Conservation (phyloP, 2,329 filamentous ascomycete species). For the Pezicula radicicola region DNA sequence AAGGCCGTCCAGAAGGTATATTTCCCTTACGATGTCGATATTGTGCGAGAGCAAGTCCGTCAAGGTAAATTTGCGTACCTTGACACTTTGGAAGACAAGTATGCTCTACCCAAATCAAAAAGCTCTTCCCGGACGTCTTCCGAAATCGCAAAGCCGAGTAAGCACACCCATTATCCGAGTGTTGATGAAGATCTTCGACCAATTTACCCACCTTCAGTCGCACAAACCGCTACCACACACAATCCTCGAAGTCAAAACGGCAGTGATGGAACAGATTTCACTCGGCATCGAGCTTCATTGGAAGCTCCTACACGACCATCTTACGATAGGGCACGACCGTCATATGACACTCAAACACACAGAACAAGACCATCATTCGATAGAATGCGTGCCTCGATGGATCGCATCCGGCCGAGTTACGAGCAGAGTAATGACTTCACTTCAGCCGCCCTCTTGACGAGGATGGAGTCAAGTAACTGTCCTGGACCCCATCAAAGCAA, state of each 20-base stretch:
- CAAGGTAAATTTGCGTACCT: slow-evolving; percentile 80
- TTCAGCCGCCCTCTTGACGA: slow-evolving; percentile 77
- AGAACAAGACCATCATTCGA: slow-evolving; percentile 82
- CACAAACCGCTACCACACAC: slow-evolving; percentile 72
- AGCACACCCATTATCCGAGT: slow-evolving; percentile 57
- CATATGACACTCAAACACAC: slow-evolving; percentile 36
- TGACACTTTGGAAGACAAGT: slow-evolving; percentile 26
- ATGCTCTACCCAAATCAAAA: slow-evolving; percentile 35
- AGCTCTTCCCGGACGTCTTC: slow-evolving; percentile 54
- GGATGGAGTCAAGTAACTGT: slow-evolving; percentile 71
- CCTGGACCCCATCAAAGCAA: slow-evolving; percentile 21
- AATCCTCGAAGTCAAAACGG: slow-evolving; percentile 82
- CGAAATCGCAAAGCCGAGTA: slow-evolving; percentile 44
- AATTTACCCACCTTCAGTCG: slow-evolving; percentile 89
- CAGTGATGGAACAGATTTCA: slow-evolving; percentile 92
- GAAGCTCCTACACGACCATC: slow-evolving; percentile 41
- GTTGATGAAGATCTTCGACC: slow-evolving; percentile 86
- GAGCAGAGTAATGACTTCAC: slow-evolving; percentile 90
- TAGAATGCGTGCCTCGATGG: slow-evolving; percentile 81
- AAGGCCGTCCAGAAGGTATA: slow-evolving; percentile 94
- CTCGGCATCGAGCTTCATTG: slow-evolving; percentile 59
- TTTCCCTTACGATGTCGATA: slow-evolving; percentile 89
- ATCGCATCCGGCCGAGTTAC: slow-evolving; percentile 77
- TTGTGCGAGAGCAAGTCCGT: slow-evolving; percentile 87
- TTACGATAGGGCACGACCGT: slow-evolving; percentile 60